Evolutionary conservation across 2,329 filamentous ascomycete genomes (phyloP).

Genomic region (Penicillium digitatum): DNA sequence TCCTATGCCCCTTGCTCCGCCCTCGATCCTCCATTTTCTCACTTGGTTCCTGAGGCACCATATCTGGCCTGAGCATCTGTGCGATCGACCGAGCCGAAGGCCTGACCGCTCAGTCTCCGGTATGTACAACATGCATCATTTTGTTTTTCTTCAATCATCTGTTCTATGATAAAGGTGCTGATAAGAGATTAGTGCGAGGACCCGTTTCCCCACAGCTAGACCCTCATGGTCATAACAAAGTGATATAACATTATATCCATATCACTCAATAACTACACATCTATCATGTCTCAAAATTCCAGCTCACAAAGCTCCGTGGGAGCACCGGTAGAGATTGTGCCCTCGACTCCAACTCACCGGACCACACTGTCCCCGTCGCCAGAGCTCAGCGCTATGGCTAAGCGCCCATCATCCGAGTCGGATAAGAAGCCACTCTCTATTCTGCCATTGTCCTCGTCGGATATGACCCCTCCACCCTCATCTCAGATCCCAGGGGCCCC

Average conservation of each 20-base stretch:
- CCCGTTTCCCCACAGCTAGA: conserved; percentile 17
- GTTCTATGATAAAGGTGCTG: conserved; percentile 7
- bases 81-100: not conserved
- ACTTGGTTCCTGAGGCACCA: conserved; percentile 5
- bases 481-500: conserved; percentile 51
- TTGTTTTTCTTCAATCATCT: conserved; percentile 9
- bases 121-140: conserved; percentile 27
- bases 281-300: conserved; percentile 33
- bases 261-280: not conserved
- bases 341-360: conserved; percentile 33
- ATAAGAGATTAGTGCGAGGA: conserved; percentile 23
- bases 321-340: conserved; percentile 39
- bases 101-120: conserved; percentile 15
- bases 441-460: conserved; percentile 46
- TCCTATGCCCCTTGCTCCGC: not conserved
- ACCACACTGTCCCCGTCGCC: conserved; percentile 37
- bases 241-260: not conserved
- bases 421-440: conserved; percentile 40
- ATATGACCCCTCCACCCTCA: conserved; percentile 62
- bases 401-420: conserved; percentile 33
- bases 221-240: conserved; percentile 6
- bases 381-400: conserved; percentile 30
- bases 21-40: not conserved
- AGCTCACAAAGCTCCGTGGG: conserved; percentile 37
- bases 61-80: conserved; percentile 6